Evolutionary conservation across 2,329 filamentous ascomycete genomes (phyloP), one percentile per base, ranked within the genome.

Genomic region (Paraphoma chrysanthemicola): DNA sequence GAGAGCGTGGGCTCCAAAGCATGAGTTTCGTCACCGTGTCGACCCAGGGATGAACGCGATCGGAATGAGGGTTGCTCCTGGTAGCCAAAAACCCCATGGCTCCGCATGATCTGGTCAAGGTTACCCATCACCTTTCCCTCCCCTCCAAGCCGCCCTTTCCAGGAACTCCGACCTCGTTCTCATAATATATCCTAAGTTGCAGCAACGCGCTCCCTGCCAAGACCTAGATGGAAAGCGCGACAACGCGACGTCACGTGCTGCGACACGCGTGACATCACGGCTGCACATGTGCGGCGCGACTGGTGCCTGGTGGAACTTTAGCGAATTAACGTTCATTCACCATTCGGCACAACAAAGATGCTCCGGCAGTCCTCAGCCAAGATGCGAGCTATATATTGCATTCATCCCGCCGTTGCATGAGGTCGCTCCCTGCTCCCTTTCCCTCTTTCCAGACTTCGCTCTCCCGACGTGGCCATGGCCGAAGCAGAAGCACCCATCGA

Each of bases 401-500:
- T 38, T 17, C 29, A 17, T 39, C 33, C 36, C 36, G 36, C 45
- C 30, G 30, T 42, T 30, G 28, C 46, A 38, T 33, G 48, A 50
- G 16, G 12, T 6, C 18, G n/a, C 14, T 2, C 14, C 10, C 38
- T 39, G 10, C 28, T 38, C 36, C 48, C n/a, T 17, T 29, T 31
- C 39, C 38, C 43, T 43, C 17, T n/a, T 18, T 4, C 8, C n/a
- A 23, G 5, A 23, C 23, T 23, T 36, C 18, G 14, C n/a, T 29
- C 29, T 5, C n/a, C 11, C 9, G 39, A 36, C 38, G 16, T 28
- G 30, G 36, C 29, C 44, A 71, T 68, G 66, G 50, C 57, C 28
- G 53, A 62, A 42, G 48, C 51, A 14, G 28, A 50, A 23, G 39
- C 59, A 18, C 42, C 57, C 14, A 33, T 41, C 11, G 63, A 69